These are phyloP conservation scores for Rhizopus delemar DNA, from an alignment of 371 early-diverging fungal genomes.

Conservation along the genomic window DNA sequence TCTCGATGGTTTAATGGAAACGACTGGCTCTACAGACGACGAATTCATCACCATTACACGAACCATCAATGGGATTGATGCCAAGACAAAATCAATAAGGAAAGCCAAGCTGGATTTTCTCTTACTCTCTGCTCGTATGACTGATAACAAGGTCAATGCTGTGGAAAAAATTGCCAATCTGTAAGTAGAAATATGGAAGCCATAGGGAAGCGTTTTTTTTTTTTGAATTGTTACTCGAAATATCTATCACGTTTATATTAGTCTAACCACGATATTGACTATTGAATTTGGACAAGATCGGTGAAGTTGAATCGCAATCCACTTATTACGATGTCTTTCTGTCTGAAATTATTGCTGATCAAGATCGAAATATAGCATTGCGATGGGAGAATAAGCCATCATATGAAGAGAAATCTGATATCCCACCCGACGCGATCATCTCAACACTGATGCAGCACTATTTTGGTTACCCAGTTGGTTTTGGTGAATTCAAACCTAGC, in stretches of 20 bases:
- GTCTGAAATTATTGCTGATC: constrained; percentile 16
- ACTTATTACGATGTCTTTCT: constrained; percentile 21
- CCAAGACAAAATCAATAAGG: constrained; percentile 5
- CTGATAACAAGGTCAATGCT: constrained; percentile 4
- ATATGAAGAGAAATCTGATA: constrained; percentile 14
- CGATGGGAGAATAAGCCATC: no score
- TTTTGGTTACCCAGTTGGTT: background rate
- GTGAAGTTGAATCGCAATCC: constrained; percentile 17
- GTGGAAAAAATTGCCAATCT: constrained; percentile 7
- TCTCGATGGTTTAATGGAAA: constrained; percentile 3
- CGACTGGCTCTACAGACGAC: constrained; percentile 2
- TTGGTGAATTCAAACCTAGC: no score
- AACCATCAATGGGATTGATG: constrained; percentile 7
- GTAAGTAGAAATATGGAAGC: constrained; percentile 3
- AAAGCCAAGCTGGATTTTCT: constrained; percentile 9
- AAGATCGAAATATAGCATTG: constrained; percentile 13
- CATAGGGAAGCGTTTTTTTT: background rate
- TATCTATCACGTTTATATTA: constrained; percentile 2
- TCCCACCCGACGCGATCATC: constrained; percentile 15
- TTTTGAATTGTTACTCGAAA: no score
- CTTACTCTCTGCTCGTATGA: constrained; percentile 2
- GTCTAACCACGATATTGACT: constrained; percentile 14
- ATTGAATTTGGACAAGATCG: constrained; percentile 16
- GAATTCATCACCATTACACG: constrained; percentile 11
- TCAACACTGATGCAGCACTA: constrained; percentile 14